Evolutionary conservation across 78 protist genomes (phyloP), one percentile per base, ranked within the genome.

Genomic region (Fonticula alba): DNA sequence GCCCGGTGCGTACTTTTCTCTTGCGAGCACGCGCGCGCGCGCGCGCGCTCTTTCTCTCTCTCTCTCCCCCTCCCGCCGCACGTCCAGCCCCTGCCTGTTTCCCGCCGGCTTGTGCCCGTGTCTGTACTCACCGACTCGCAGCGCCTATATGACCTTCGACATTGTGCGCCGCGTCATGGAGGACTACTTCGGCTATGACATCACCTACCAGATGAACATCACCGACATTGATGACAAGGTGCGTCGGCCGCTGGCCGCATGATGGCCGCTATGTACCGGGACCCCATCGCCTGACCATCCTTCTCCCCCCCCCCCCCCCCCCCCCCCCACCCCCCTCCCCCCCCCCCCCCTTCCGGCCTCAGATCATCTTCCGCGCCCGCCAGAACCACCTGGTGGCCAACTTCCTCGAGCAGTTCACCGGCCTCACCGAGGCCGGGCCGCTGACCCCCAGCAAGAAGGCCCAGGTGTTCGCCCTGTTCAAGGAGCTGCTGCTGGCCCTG

Each of bases 71-170:
- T 27, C 4, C 13, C 15, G 19, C 53, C 29, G 65, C 38, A 6
- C 36, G 6, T 93, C 91, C 63, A 47, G 91, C 47, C 46, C 76
- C 46, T 82, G 89, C n/a, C 97, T 91, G 80, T 78, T 90, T 40
- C 15, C 5, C 24, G 55, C 10, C n/a, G 7, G 13, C 55, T 51
- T 10, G 55, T 43, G 49, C 24, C 11, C 49, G 7, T 11, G 49
- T 43, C 49, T 43, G 24, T 43, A 43, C 7, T 2, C 52, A 13
- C 29, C 22, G 4, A 33, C 4, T 2, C 15, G 19, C 53, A 43
- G 65, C 38, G n/a, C 36, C 11, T 93, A 92, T 60, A 47, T 93
- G 40, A 54, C 76, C 46, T 82, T 92, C n/a, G 98, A 93, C 82
- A 81, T 90, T 40, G 33, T 93, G 26, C 82, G 97, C 10, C 78